phyloP scores from a whole-genome alignment of 768 basidiomycete genomes.

The Lentinus tigrinus region DNA sequence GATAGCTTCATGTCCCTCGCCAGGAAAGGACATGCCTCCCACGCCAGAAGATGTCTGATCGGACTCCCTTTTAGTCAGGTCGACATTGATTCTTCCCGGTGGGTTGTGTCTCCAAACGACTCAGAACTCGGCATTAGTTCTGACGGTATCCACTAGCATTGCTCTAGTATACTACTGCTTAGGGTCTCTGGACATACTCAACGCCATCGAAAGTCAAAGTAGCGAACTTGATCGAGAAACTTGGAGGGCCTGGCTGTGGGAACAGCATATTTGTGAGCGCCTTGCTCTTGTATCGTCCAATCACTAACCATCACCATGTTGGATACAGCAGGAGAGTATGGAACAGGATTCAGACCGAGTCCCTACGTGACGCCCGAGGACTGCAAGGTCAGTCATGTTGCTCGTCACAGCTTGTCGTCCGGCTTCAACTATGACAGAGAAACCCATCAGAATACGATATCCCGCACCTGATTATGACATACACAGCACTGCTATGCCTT shows the following conservation, averaged over 20 bases:
- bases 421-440: slow-evolving; percentile 26
- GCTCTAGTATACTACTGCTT: slow-evolving; percentile 89
- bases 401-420: not conserved
- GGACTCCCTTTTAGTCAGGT: slow-evolving; percentile 70
- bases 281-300: not conserved
- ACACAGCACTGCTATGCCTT: slow-evolving; percentile 82
- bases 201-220: slow-evolving; percentile 44
- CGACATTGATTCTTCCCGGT: slow-evolving; percentile 76
- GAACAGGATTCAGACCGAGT: slow-evolving; percentile 73
- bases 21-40: slow-evolving; percentile 51
- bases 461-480: slow-evolving; percentile 91
- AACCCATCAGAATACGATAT: slow-evolving; percentile 54
- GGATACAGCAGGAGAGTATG: slow-evolving; percentile 50
- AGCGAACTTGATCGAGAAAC: slow-evolving; percentile 50
- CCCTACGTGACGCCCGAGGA: slow-evolving; percentile 57
- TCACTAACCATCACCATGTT: no score
- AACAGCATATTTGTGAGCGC: slow-evolving; percentile 67
- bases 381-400: not conserved
- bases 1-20: not conserved
- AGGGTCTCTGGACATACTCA: slow-evolving; percentile 78
- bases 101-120: not conserved
- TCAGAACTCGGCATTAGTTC: not conserved
- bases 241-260: slow-evolving; percentile 90
- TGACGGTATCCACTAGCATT: slow-evolving; percentile 50
- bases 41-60: slow-evolving; percentile 66